These are phyloP conservation scores for Hippophae tibetana DNA, from an alignment of 306 rosid genomes.

Conservation along the genomic window DNA sequence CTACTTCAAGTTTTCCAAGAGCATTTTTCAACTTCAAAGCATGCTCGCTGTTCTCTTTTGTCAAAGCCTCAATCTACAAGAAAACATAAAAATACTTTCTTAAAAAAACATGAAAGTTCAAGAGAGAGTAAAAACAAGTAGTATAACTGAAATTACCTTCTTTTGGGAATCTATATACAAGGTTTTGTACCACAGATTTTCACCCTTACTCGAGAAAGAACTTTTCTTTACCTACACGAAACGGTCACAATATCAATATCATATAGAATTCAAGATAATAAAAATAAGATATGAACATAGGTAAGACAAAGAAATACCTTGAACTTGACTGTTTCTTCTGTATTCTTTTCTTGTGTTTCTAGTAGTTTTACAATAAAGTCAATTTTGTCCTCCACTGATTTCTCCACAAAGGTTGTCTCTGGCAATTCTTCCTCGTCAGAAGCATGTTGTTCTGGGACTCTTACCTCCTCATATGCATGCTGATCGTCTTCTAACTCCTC, in stretches of 20 bases:
- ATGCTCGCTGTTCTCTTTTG: constrained; percentile 4
- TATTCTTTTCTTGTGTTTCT: constrained; percentile 9
- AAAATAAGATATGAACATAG: not conserved
- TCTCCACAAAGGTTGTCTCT: not conserved
- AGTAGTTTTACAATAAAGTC: constrained; percentile 5
- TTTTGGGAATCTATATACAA: constrained; percentile 17
- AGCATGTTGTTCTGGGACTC: not conserved
- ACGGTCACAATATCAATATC: too few relatives aligned
- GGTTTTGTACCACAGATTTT: constrained; percentile 7
- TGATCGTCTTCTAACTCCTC: not conserved
- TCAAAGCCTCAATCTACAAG: constrained; percentile 14
- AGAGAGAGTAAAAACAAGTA: constrained; percentile 2
- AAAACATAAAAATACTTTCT: not conserved
- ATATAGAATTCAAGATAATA: not conserved
- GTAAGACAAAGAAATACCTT: not conserved
- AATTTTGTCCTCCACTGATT: constrained; percentile 4
- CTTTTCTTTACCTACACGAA: not conserved
- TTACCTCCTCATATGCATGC: not conserved
- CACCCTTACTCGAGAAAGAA: not conserved
- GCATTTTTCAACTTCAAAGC: constrained; percentile 9
- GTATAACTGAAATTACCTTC: constrained; percentile 1
- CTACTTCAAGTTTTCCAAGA: constrained; percentile 13
- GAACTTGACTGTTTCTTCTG: constrained; percentile 7
- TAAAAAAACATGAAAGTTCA: not conserved
- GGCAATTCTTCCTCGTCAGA: not conserved